phyloP scores from a whole-genome alignment of 305 asterid species.

The Fraxinus xanthoxyloides region DNA sequence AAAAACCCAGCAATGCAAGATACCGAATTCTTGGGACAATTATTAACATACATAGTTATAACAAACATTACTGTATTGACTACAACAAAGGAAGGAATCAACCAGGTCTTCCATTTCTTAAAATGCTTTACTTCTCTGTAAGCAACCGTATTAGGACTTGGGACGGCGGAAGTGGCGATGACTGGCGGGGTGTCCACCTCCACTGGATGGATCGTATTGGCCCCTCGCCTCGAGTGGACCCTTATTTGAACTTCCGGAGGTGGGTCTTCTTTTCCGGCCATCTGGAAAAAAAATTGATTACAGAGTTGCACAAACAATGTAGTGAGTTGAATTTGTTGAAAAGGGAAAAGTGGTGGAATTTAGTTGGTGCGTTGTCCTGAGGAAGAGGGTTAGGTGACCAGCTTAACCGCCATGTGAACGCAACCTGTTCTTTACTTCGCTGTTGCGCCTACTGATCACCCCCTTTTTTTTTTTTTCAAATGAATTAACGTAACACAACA shows the following conservation, averaged over 20 bases:
- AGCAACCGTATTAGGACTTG: background rate
- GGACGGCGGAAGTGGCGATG: background rate
- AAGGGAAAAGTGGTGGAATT: background rate
- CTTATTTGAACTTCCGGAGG: slow-evolving; percentile 4
- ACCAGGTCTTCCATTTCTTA: slow-evolving; percentile 34
- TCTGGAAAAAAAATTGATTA: background rate
- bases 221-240: slow-evolving; percentile 1
- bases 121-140: slow-evolving; percentile 11
- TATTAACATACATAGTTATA: slow-evolving; percentile 58
- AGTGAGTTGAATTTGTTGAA: background rate
- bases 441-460: background rate
- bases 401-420: background rate
- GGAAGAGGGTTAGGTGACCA: background rate
- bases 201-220: slow-evolving; percentile 7
- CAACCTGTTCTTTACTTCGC: background rate
- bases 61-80: slow-evolving; percentile 65
- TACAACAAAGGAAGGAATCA: slow-evolving; percentile 59
- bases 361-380: background rate
- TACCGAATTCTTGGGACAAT: slow-evolving; percentile 53
- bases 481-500: background rate
- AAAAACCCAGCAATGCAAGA: slow-evolving; percentile 65
- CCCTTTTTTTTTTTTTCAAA: background rate
- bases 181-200: background rate
- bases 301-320: background rate
- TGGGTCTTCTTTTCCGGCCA: slow-evolving; percentile 1